Conservation (phyloP, 176 grass and related monocot genomes). For the Cenchrus fungigraminus region DNA sequence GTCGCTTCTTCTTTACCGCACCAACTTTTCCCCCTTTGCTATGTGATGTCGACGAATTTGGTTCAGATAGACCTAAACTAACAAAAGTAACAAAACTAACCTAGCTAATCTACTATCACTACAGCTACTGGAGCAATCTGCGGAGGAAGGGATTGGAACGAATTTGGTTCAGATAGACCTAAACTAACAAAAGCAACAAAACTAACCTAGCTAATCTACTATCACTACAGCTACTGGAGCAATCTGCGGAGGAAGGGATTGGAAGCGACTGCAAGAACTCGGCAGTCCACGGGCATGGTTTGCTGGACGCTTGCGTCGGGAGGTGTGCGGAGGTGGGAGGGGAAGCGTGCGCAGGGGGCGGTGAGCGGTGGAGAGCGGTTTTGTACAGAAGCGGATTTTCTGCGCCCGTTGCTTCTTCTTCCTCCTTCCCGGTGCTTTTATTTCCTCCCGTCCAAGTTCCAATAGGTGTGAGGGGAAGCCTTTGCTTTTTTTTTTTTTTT, state of each 20-base stretch:
- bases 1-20: constrained; percentile 23
- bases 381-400: constrained; percentile 45
- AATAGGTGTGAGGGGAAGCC: no score
- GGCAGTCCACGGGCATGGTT: neutral
- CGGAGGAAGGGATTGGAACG: constrained; percentile 1
- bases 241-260: neutral
- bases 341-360: constrained; percentile 2
- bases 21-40: neutral
- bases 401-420: constrained; percentile 11
- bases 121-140: constrained; percentile 19
- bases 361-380: constrained; percentile 48
- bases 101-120: constrained; percentile 1
- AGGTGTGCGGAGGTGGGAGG: neutral
- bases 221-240: neutral
- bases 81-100: constrained; percentile 2
- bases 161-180: constrained; percentile 40
- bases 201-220: constrained; percentile 15
- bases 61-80: constrained; percentile 16
- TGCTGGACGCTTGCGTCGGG: neutral
- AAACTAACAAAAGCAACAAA: neutral
- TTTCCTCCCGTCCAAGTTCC: neutral
- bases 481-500: neutral
- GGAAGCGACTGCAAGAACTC: constrained; percentile 12
- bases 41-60: constrained; percentile 55
- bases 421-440: neutral